Evolutionary conservation across 2,329 filamentous ascomycete genomes (phyloP).

Genomic region (Arthrobotrys musiformis): DNA sequence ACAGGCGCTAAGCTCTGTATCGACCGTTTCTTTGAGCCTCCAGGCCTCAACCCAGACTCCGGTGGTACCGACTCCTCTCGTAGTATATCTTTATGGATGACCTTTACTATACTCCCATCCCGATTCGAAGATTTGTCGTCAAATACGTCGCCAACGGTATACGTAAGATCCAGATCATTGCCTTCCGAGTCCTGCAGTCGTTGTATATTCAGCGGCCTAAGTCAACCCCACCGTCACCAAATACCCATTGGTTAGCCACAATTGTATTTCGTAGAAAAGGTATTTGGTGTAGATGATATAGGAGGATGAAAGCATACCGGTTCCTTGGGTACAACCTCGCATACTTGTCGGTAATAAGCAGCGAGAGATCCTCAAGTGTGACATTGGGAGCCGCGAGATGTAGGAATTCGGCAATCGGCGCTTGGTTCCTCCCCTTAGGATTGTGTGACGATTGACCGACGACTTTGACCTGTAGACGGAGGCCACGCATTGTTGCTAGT

Average conservation of each 20-base stretch:
- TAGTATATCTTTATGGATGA: constrained; percentile 56
- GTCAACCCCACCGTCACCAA: neutral
- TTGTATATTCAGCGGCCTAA: constrained; percentile 57
- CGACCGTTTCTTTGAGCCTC: constrained; percentile 35
- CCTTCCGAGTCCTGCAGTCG: constrained; percentile 58
- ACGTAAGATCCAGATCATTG: constrained; percentile 58
- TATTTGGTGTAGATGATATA: neutral
- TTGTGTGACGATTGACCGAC: constrained; percentile 44
- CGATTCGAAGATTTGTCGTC: constrained; percentile 57
- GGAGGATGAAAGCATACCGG: constrained; percentile 48
- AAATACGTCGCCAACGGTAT: constrained; percentile 58
- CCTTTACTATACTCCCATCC: constrained; percentile 57
- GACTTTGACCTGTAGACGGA: constrained; percentile 57
- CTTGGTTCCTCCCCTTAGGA: constrained; percentile 43
- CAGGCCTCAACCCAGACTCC: constrained; percentile 57
- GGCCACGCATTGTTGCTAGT: constrained; percentile 53
- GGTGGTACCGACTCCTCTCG: constrained; percentile 58
- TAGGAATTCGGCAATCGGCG: constrained; percentile 55
- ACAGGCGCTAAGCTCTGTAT: constrained; percentile 33
- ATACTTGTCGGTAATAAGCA: constrained; percentile 57
- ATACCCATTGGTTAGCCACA: neutral
- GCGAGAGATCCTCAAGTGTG: constrained; percentile 56
- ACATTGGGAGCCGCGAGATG: constrained; percentile 57
- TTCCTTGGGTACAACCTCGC: constrained; percentile 58
- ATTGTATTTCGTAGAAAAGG: neutral